phyloP scores from a whole-genome alignment of 306 rosid species.

The Cicer judaicum region DNA sequence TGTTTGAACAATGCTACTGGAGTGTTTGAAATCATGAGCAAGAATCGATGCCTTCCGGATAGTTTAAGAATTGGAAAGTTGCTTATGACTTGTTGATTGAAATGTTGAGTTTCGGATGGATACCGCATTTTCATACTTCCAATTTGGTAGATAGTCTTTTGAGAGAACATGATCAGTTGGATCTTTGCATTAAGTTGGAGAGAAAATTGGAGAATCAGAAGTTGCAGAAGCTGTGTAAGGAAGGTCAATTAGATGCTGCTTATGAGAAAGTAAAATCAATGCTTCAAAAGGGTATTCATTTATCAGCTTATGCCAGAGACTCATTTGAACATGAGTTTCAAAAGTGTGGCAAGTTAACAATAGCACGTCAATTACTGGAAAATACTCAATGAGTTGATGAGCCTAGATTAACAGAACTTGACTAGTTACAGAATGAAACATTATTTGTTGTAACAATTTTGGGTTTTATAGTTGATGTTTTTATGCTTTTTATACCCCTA shows the following conservation, averaged over 20 bases:
- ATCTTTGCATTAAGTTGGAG: constrained; percentile 59
- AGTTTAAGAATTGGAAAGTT: constrained; percentile 58
- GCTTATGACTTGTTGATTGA: constrained; percentile 59
- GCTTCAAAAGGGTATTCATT: constrained; percentile 60
- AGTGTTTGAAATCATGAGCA: constrained; percentile 69
- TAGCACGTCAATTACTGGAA: constrained; percentile 61
- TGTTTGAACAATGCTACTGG: constrained; percentile 53
- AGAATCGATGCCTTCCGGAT: constrained; percentile 67
- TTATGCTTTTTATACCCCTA: neutral
- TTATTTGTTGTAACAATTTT: constrained; percentile 31
- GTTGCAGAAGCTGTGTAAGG: constrained; percentile 65
- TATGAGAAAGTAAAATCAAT: constrained; percentile 61
- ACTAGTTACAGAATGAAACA: neutral
- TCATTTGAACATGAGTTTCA: constrained; percentile 56
- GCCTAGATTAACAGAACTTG: constrained; percentile 29
- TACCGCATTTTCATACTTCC: constrained; percentile 61
- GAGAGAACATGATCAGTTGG: constrained; percentile 58
- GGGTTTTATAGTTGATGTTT: constrained; percentile 13
- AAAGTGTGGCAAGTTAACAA: constrained; percentile 57
- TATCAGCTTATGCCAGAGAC: constrained; percentile 64
- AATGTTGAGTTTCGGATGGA: constrained; percentile 66
- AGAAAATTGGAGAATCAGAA: constrained; percentile 61
- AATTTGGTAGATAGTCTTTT: constrained; percentile 56
- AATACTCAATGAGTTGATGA: constrained; percentile 39
- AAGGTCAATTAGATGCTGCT: constrained; percentile 61